phyloP scores from a whole-genome alignment of 2,329 filamentous ascomycete species.

The Alternaria sp. region DNA sequence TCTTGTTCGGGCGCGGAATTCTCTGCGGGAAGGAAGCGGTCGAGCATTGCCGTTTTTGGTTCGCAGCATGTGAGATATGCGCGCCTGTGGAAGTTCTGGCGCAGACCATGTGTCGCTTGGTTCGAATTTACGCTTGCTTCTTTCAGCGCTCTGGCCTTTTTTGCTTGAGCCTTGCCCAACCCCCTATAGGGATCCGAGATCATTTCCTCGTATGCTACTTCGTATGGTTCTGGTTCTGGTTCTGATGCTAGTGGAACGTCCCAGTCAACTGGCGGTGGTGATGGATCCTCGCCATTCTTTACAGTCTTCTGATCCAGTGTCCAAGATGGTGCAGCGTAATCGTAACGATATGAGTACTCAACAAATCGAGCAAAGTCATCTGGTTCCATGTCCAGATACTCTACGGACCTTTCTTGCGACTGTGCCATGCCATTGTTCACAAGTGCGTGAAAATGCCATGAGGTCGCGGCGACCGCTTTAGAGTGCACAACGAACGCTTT shows the following conservation, averaged over 20 bases:
- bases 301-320: too few relatives aligned
- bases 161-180: too few relatives aligned
- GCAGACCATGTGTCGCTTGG: too few relatives aligned
- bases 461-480: conserved; percentile 24
- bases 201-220: too few relatives aligned
- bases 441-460: conserved; percentile 21
- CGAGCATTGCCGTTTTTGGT: not conserved
- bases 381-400: conserved; percentile 22
- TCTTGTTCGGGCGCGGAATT: conserved; percentile 16
- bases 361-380: conserved; percentile 36
- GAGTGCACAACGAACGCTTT: conserved; percentile 26
- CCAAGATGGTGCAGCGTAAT: too few relatives aligned
- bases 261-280: too few relatives aligned
- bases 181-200: too few relatives aligned
- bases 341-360: conserved; percentile 17
- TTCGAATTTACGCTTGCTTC: too few relatives aligned
- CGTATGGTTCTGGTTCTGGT: too few relatives aligned
- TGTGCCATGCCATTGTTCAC: conserved; percentile 32
- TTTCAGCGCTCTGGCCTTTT: too few relatives aligned
- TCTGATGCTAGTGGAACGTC: too few relatives aligned
- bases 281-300: too few relatives aligned
- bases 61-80: not conserved
- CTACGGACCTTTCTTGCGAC: conserved; percentile 16
- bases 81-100: not conserved
- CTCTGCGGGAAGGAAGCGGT: not conserved